Base-by-base conservation (phyloP, 2,329 filamentous ascomycete species). In the Hymenoscyphus fraxineus region DNA sequence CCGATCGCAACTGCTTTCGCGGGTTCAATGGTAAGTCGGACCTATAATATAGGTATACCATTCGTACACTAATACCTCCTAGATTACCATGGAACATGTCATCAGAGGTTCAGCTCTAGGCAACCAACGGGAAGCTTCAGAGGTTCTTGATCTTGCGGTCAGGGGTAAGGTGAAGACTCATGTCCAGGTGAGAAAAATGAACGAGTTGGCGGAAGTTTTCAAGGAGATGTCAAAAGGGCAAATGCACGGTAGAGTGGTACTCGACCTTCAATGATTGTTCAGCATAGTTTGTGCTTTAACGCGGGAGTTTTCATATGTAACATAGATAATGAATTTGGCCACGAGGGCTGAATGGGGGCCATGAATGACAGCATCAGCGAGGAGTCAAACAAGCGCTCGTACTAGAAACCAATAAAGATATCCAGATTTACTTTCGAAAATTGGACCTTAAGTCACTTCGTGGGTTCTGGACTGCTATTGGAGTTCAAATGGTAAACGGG, bases 31-130 rank as follows among this genome's bases (percentile, higher is more conserved):
- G 65, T 58, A 64, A 62, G 58, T 47, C 9, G 12, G 22, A 22
- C 19, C 19, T 22, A 27, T 40, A 16, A 3, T 5, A 54, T 27
- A 32, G 5, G 35, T 12, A 38, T 16, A 22, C 2, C 19, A 9
- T 22, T 9, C 7, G 19, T n/a, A 9, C 9, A 27, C 56, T 66
- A 44, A 65, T 63, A 12, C 27, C 15, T 54, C 38, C 40, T 41
- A 69, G 60, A 74, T 84, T 39, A 68, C 64, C 5, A 75, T 76
- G 64, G 77, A 82, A 66, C 71, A 77, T 59, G 78, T 74, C n/a
- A 81, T 85, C 64, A 78, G 80, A 4, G 82, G 81, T 5, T 80
- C 78, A 10, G 78, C 80, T 0, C 81, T 84, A 15, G 82, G 83
- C 0, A 83, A 80, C 61, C 77, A 80, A 54, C 75, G 77, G 61